These are phyloP conservation scores for Phytophthora multivora DNA, from an alignment of 352 stramenopile species.

Conservation along the genomic window DNA sequence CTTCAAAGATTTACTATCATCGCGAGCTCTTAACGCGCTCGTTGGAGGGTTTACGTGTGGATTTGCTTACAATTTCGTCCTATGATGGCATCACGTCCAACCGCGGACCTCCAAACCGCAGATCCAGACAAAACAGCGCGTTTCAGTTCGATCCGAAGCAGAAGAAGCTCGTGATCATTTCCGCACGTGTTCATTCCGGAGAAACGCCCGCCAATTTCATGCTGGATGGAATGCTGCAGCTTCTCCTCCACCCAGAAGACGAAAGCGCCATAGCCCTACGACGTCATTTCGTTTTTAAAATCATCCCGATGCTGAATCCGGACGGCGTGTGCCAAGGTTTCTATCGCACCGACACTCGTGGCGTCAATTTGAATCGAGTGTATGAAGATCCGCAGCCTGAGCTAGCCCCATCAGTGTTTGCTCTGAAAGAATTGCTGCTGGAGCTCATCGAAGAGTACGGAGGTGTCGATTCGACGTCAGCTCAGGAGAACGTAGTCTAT, in stretches of 20 bases:
- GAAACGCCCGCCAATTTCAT: constrained; percentile 90
- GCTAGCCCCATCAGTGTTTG: constrained; percentile 72
- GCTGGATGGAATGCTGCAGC: constrained; percentile 90
- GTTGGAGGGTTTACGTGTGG: constrained; percentile 56
- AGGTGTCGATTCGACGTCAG: constrained; percentile 18
- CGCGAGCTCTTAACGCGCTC: constrained; percentile 76
- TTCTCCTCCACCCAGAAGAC: constrained; percentile 64
- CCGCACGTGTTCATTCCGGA: constrained; percentile 82
- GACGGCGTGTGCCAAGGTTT: constrained; percentile 90
- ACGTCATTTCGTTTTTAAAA: constrained; percentile 87
- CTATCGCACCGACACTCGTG: constrained; percentile 85
- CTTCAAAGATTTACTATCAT: constrained; percentile 77
- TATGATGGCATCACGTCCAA: constrained; percentile 45
- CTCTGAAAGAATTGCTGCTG: constrained; percentile 57
- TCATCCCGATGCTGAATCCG: constrained; percentile 93
- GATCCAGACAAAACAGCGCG: constrained; percentile 29
- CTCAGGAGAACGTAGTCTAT: constrained; percentile 62
- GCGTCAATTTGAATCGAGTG: constrained; percentile 91
- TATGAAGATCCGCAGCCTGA: constrained; percentile 64
- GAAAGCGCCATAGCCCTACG: constrained; percentile 68
- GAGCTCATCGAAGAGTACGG: constrained; percentile 37
- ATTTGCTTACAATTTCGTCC: constrained; percentile 90
- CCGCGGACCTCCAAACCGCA: neutral
- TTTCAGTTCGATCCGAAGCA: constrained; percentile 31
- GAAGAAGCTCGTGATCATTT: constrained; percentile 74